phyloP scores from a whole-genome alignment of 495 filamentous ascomycete genomes.

The Neurospora tetrasperma region DNA sequence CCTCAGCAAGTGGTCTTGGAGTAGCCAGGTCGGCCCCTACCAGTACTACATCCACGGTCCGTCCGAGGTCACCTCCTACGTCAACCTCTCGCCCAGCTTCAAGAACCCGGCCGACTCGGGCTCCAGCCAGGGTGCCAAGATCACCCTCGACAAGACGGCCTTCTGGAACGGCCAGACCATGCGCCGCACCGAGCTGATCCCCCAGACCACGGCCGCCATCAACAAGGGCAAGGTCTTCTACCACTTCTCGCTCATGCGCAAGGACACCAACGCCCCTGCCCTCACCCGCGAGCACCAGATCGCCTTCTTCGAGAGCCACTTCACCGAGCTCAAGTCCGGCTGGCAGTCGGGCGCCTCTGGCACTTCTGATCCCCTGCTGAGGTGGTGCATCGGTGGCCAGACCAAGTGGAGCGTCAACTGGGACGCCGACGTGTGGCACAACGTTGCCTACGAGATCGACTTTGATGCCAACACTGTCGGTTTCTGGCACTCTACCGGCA shows the following conservation, averaged over 20 bases:
- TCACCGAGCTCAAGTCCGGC: constrained; percentile 67
- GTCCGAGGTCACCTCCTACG: constrained; percentile 43
- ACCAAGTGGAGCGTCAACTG: constrained; percentile 37
- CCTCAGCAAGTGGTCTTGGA: constrained; percentile 55
- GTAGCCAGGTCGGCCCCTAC: constrained; percentile 54
- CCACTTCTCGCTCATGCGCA: constrained; percentile 58
- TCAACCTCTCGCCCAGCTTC: constrained; percentile 43
- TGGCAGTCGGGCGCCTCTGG: constrained; percentile 49
- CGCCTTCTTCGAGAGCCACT: constrained; percentile 66
- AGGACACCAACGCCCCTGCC: constrained; percentile 47
- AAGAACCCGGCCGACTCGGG: constrained; percentile 58
- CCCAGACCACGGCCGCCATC: constrained; percentile 54
- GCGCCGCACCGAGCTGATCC: constrained; percentile 53
- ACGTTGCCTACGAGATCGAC: constrained; percentile 62
- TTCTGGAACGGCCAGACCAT: constrained; percentile 51
- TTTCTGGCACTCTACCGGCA: constrained; percentile 60
- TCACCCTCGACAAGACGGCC: constrained; percentile 55
- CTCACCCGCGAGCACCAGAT: constrained; percentile 61
- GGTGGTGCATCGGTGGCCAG: constrained; percentile 33
- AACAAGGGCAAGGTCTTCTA: constrained; percentile 54
- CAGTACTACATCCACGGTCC: constrained; percentile 67
- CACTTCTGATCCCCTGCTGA: constrained; percentile 35
- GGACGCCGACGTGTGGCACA: constrained; percentile 59
- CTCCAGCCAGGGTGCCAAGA: constrained; percentile 54
- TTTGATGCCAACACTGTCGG: constrained; percentile 50